Evolutionary conservation across 345 rosid genomes (phyloP).

Genomic region (Odontarrhena argentea): DNA sequence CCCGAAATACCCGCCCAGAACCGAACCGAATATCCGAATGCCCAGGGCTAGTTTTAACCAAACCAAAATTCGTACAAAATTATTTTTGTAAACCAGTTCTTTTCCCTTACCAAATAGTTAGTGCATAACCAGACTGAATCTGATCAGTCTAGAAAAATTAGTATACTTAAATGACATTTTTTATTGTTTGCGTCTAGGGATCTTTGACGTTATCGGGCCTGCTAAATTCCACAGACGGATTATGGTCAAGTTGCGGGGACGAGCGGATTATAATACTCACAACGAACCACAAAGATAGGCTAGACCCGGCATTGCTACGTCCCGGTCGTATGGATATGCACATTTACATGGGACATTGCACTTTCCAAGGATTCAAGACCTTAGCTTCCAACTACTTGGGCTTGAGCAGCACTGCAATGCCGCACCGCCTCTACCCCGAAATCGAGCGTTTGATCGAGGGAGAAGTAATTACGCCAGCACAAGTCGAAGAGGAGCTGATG

Average conservation of each 20-base stretch:
- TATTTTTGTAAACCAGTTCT: too few species aligned
- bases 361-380: slow-evolving; percentile 52
- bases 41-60: too few species aligned
- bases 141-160: neutral
- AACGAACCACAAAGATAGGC: slow-evolving; percentile 64
- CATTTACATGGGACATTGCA: slow-evolving; percentile 71
- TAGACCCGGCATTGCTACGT: slow-evolving; percentile 67
- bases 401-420: slow-evolving; percentile 10
- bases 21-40: too few species aligned
- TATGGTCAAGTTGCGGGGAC: slow-evolving; percentile 74
- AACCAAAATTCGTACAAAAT: neutral
- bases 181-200: slow-evolving; percentile 27
- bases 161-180: neutral
- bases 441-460: slow-evolving; percentile 44
- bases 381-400: slow-evolving; percentile 56
- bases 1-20: too few species aligned
- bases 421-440: slow-evolving; percentile 45
- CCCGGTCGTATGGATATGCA: slow-evolving; percentile 89
- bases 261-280: slow-evolving; percentile 80
- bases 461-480: slow-evolving; percentile 51
- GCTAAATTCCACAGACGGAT: slow-evolving; percentile 73
- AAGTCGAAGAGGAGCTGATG: slow-evolving; percentile 64
- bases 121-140: too few species aligned
- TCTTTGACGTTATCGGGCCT: slow-evolving; percentile 60
- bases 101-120: neutral